Conservation (phyloP, 257 asterid species). For the Lycium barbarum region DNA sequence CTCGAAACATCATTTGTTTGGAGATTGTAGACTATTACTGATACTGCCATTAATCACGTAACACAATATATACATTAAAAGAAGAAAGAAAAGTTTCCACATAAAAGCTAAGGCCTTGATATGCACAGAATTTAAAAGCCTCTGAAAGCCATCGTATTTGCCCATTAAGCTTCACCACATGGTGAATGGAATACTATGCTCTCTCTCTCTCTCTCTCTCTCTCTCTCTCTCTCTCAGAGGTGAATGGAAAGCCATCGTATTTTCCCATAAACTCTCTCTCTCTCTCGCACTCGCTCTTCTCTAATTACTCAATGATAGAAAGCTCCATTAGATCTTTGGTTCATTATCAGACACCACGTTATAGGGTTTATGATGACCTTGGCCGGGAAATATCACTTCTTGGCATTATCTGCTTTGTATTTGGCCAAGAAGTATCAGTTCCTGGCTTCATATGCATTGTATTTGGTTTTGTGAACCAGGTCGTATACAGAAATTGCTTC, state of each 20-base stretch:
- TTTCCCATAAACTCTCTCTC: too few species aligned
- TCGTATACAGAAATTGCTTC: constrained; percentile 75
- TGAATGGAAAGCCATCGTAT: too few species aligned
- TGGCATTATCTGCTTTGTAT: constrained; percentile 43
- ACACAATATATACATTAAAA: not conserved
- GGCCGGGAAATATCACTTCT: constrained; percentile 50
- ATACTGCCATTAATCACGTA: not conserved
- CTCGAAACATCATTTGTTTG: not conserved
- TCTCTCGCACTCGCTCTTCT: not conserved
- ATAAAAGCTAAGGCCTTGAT: not conserved
- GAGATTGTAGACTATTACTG: not conserved
- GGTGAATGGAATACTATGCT: not conserved
- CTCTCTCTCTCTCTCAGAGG: not conserved
- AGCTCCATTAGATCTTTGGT: not conserved
- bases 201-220: not conserved
- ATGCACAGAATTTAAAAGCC: not conserved
- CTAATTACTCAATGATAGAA: not conserved
- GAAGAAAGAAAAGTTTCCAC: not conserved
- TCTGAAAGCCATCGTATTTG: not conserved
- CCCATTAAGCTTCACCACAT: not conserved
- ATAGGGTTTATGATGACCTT: constrained; percentile 41
- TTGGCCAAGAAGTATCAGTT: constrained; percentile 39
- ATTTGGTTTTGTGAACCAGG: constrained; percentile 83
- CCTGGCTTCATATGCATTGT: constrained; percentile 45
- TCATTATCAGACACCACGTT: not conserved